Base-by-base conservation (phyloP, 2,329 filamentous ascomycete species). In the Monosporascus sp. region DNA sequence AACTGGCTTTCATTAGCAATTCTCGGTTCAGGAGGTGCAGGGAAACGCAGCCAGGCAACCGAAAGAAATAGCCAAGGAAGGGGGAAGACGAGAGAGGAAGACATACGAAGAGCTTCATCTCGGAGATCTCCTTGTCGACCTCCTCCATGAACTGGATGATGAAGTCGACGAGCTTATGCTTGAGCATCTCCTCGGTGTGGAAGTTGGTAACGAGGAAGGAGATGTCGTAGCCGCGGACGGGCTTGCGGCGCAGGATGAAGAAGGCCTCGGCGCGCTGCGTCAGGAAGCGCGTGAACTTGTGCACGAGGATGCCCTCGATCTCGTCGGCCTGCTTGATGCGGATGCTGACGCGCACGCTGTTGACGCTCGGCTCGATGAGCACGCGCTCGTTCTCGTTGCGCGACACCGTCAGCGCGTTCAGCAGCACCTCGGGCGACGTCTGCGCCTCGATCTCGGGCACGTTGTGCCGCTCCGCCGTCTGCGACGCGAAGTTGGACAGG, bases 101-200 rank as follows among this genome's bases (percentile, higher is more conserved):
- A 78, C 90, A 63, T 82, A 97, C 93, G 73, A 99, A 99, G 65
- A 99, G 87, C 82, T 99, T 99, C 94, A 99, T 97, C 76, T 99
- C 95, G 3, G 94, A 97, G 55, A 99, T 99, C 73, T 99, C 94
- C 80, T 99, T 99, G 73, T 99, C 95, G 5, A 99, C 95, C 71
- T 99, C 94, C 73, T 99, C 93, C 93, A 99, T 97, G 68, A 99
- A 99, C 68, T 97, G 87, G 60, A 99, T 97, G 63, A 99, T 96
- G 67, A 99, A 99, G 71, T 99, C 94, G 37, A 99, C 95, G 63
- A 99, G 80, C 78, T 99, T 97, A 71, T 99, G 93, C 79, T 97
- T 97, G 69, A 97, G 73, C 91, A 99, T 96, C 70, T 95, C 89
- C 72, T 97, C 94, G 5, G 94, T 97, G 67, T 99, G 94, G 78